Evolutionary conservation across 208 protist species (phyloP).

Genomic region (Herpetomonas tarakana): DNA sequence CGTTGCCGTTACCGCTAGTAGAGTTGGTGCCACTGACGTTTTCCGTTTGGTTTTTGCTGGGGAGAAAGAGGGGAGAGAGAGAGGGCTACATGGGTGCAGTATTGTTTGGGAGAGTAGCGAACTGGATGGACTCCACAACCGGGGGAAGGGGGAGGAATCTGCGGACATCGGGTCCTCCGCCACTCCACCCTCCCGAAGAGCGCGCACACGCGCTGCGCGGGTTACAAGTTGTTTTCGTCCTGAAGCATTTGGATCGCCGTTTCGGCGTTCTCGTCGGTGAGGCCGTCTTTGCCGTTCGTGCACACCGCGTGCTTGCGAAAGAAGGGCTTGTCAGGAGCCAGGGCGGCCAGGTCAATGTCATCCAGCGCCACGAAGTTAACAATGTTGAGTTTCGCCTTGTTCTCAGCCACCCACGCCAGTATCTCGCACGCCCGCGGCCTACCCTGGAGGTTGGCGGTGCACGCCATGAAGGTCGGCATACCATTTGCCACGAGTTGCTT

Average conservation of each 20-base stretch:
- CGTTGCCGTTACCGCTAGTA: no score
- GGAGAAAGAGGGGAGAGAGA: not conserved
- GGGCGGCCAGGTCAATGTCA: conserved; percentile 55
- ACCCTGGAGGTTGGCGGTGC: conserved; percentile 36
- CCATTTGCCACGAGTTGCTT: conserved; percentile 35
- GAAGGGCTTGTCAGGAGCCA: conserved; percentile 48
- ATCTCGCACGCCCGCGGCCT: conserved; percentile 49
- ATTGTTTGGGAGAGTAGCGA: not conserved
- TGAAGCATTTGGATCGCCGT: conserved; percentile 36
- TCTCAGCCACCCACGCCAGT: conserved; percentile 44
- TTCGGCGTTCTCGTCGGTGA: conserved; percentile 50
- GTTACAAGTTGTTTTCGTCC: conserved; percentile 54
- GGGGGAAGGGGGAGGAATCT: not conserved
- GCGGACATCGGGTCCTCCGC: not conserved
- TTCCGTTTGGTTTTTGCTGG: no score
- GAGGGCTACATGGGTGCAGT: not conserved
- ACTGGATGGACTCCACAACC: not conserved
- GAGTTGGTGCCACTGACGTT: no score
- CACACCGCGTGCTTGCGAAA: conserved; percentile 55
- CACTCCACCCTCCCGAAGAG: not conserved
- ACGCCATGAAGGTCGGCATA: conserved; percentile 53
- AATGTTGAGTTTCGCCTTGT: conserved; percentile 54
- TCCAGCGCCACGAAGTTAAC: conserved; percentile 78
- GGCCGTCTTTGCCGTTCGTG: conserved; percentile 41
- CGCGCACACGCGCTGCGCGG: not conserved